Evolutionary conservation across 768 basidiomycete species (phyloP), one percentile per base, ranked within the genome.

Genomic region (Termitomyces sp.): DNA sequence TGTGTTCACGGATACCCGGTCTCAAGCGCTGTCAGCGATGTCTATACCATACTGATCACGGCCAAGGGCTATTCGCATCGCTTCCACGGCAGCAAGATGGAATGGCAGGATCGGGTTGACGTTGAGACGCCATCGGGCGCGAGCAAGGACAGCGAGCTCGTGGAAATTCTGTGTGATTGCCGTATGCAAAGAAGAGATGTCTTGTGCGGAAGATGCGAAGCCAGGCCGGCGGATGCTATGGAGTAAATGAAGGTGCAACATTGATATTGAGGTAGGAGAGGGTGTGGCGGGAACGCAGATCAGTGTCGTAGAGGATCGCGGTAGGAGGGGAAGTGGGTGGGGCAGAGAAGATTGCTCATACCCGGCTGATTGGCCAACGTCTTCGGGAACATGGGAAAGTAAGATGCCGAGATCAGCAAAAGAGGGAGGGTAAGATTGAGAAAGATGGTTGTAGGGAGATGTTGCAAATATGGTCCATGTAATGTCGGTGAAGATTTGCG

Each of bases 91-190:
- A 30, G 83, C 85, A 35, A 92, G 74, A 64, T 93, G 90, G 65
- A 87, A 82, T 12, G 90, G 91, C 51, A 93, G 67, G 39, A 74
- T 72, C 10, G 81, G 75, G 63, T 81, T 77, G 52, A 72, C 76
- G 28, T 71, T 75, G 46, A 82, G 71, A 58, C 74, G 75, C 78
- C 78, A 83, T 46, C 79, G 67, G 49, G 67, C 66, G 25, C 70
- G 69, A 3, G 83, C 78, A 10, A 92, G 79, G 28, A 89, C 77
- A 2, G 83, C 75, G 17, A 94, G 78, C 57, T 88, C 86, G 62
- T 88, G 77, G 64, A 79, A 91, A 64, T 83, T 91, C 43, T 70
- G 75, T 17, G 86, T 81, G 63, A 92, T 79, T 53, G 91, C 89
- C 25, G 61, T 64, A 48, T 76, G 72, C 14, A 79, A 65, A 30